Conservation (phyloP, 2,329 filamentous ascomycete species). For the Alternaria rosae region DNA sequence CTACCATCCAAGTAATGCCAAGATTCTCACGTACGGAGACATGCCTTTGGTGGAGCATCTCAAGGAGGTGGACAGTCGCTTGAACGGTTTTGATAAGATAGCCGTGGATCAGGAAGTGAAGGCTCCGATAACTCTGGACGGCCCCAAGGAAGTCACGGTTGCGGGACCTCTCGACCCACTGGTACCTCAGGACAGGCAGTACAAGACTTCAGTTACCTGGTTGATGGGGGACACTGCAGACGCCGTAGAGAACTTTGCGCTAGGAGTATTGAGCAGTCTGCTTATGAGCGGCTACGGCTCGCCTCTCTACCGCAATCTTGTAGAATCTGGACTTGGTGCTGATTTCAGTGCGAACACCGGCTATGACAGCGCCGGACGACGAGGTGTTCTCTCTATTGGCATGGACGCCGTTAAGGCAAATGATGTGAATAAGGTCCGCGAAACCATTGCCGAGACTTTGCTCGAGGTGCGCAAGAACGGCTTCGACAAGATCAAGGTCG, state of each 20-base stretch:
- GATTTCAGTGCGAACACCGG: constrained; percentile 96
- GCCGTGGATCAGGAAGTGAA: constrained; percentile 76
- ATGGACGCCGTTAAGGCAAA: constrained; percentile 86
- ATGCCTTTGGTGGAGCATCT: constrained; percentile 86
- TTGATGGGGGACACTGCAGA: constrained; percentile 83
- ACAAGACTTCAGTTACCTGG: constrained; percentile 95
- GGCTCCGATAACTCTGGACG: constrained; percentile 74
- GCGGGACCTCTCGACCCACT: constrained; percentile 86
- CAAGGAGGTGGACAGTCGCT: constrained; percentile 75
- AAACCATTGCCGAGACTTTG: constrained; percentile 75
- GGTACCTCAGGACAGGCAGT: constrained; percentile 84
- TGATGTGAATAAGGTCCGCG: constrained; percentile 79
- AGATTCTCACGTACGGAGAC: constrained; percentile 93
- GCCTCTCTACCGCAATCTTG: constrained; percentile 85
- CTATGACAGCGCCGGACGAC: constrained; percentile 79
- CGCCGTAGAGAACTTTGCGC: constrained; percentile 85
- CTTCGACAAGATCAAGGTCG: constrained; percentile 89
- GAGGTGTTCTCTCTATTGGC: constrained; percentile 87
- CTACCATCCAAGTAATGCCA: constrained; percentile 97
- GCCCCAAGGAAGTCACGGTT: constrained; percentile 73
- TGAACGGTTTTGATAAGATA: constrained; percentile 76
- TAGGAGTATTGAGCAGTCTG: constrained; percentile 81
- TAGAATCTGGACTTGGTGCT: constrained; percentile 87
- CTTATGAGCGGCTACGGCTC: constrained; percentile 95
- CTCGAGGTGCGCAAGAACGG: constrained; percentile 74